These are phyloP conservation scores for Apiotrichum sp. DNA, from an alignment of 1,284 basidiomycete species.

Conservation along the genomic window DNA sequence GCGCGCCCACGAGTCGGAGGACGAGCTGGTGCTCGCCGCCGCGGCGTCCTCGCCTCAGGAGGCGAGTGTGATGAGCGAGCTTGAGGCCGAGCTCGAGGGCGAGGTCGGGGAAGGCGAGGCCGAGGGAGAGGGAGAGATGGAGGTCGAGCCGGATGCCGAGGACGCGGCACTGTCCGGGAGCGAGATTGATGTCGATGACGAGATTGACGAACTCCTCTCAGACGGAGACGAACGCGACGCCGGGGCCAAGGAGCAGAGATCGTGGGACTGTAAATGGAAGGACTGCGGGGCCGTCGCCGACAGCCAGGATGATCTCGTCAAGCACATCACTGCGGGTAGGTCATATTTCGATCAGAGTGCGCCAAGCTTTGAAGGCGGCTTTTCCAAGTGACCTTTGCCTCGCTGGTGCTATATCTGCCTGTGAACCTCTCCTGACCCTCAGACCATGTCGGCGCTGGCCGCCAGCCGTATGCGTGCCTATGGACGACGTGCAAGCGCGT, in stretches of 20 bases:
- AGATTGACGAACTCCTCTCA: slow-evolving; percentile 28
- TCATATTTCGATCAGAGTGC: neutral
- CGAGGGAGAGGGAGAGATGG: neutral
- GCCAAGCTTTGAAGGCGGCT: too few species aligned
- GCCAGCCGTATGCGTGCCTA: slow-evolving; percentile 28
- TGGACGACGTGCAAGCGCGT: slow-evolving; percentile 31
- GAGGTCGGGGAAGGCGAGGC: neutral
- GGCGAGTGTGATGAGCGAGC: too few species aligned
- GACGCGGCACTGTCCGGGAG: neutral
- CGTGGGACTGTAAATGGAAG: slow-evolving; percentile 24
- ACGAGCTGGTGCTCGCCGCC: neutral
- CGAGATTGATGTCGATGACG: slow-evolving; percentile 26
- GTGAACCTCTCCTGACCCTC: neutral
- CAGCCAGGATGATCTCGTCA: slow-evolving; percentile 22
- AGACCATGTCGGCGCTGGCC: slow-evolving; percentile 29
- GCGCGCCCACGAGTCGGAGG: neutral
- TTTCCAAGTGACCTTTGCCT: too few species aligned
- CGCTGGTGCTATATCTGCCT: too few species aligned
- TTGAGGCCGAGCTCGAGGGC: too few species aligned
- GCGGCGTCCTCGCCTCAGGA: neutral
- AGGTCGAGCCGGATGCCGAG: neutral
- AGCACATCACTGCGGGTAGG: slow-evolving; percentile 30
- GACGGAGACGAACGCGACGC: slow-evolving; percentile 9
- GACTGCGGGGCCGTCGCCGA: slow-evolving; percentile 22
- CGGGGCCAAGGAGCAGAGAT: neutral